phyloP scores from a whole-genome alignment of 179 eudicot genomes.

The Corrigiola litoralis region DNA sequence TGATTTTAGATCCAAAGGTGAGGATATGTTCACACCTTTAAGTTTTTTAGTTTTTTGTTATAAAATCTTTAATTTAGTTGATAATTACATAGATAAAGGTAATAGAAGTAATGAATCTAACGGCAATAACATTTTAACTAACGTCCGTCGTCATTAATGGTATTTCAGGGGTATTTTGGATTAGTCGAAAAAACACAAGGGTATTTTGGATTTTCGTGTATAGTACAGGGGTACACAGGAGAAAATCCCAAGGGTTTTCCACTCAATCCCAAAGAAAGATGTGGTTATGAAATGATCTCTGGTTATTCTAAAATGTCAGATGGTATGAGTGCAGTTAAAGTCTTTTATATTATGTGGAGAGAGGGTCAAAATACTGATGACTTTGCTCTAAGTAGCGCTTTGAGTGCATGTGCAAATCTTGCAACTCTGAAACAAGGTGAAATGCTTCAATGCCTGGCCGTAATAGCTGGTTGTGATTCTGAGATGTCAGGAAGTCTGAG shows the following conservation, averaged over 20 bases:
- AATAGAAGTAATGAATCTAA: too few relatives aligned
- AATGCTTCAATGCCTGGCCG: conserved; percentile 62
- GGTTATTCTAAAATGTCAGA: conserved; percentile 56
- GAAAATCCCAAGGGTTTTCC: conserved; percentile 51
- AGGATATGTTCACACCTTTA: too few relatives aligned
- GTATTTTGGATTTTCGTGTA: too few relatives aligned
- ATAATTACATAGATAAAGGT: too few relatives aligned
- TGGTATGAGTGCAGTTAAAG: conserved; percentile 51
- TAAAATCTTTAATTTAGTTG: too few relatives aligned
- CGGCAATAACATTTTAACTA: too few relatives aligned
- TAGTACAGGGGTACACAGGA: too few relatives aligned
- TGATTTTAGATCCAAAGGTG: too few relatives aligned
- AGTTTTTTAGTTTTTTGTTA: too few relatives aligned
- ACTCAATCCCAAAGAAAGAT: conserved; percentile 46
- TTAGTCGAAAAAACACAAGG: too few relatives aligned
- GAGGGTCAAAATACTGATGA: conserved; percentile 59
- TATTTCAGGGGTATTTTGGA: too few relatives aligned
- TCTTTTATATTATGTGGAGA: conserved; percentile 47
- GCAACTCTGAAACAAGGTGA: conserved; percentile 57
- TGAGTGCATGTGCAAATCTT: conserved; percentile 87
- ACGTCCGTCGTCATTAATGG: too few relatives aligned
- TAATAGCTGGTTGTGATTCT: conserved; percentile 49
- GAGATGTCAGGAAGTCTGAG: conserved; percentile 71
- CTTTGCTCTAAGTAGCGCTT: conserved; percentile 59
- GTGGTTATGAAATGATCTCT: conserved; percentile 68